A percentile compares a stretch with the other conserved stretches of the same genome.
Conservation (phyloP, 768 basidiomycete species). For the Cubamyces sp. region DNA sequence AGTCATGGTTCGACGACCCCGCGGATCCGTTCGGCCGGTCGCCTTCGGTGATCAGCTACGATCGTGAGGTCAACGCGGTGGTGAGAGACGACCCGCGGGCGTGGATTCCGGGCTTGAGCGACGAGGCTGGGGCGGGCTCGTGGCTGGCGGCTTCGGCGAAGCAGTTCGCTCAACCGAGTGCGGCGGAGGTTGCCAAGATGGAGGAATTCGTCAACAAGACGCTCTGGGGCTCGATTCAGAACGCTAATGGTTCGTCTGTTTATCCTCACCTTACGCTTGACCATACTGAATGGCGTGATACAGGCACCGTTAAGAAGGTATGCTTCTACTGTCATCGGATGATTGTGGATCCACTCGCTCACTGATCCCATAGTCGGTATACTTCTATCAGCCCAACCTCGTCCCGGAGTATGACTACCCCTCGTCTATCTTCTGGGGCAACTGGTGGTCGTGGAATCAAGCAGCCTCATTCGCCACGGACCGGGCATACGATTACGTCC, state of each 20-base stretch:
- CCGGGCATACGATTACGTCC: constrained; percentile 53
- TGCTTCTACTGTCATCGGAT: background rate
- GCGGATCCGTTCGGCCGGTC: constrained; percentile 57
- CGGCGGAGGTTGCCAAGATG: constrained; percentile 55
- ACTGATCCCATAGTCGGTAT: constrained; percentile 44
- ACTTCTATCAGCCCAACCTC: constrained; percentile 52
- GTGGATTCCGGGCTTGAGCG: constrained; percentile 63
- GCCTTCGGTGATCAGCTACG: constrained; percentile 58
- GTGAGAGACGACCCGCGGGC: constrained; percentile 56
- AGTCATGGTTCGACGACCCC: constrained; percentile 55
- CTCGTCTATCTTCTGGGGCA: constrained; percentile 49
- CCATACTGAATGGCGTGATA: background rate
- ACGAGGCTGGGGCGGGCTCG: constrained; percentile 63
- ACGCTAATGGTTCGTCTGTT: constrained; percentile 44
- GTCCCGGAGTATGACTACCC: constrained; percentile 54
- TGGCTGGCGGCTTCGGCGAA: constrained; percentile 62
- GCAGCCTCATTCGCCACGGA: constrained; percentile 50
- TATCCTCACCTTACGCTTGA: background rate
- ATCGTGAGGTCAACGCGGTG: constrained; percentile 51
- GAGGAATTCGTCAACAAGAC: constrained; percentile 52
- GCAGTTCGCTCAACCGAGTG: constrained; percentile 56
- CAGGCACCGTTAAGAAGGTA: constrained; percentile 59
- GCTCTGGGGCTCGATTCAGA: constrained; percentile 55
- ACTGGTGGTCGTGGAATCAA: constrained; percentile 63
- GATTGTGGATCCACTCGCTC: background rate